phyloP scores from a whole-genome alignment of 257 asterid genomes.

The Capsicum baccatum region DNA sequence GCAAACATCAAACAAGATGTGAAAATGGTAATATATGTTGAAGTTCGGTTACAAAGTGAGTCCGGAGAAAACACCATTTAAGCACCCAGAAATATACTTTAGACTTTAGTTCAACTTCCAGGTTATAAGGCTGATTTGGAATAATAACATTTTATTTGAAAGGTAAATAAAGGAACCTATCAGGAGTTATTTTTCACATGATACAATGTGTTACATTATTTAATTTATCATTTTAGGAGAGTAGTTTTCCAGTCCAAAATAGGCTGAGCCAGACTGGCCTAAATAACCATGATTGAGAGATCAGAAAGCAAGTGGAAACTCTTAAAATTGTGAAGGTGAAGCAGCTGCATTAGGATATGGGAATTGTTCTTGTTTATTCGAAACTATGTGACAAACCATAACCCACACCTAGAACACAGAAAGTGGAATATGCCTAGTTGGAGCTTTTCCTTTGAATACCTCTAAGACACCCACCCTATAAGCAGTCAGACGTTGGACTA shows the following conservation, averaged over 20 bases:
- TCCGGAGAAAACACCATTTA: neutral
- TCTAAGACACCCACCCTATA: neutral
- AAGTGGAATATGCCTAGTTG: neutral
- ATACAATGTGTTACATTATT: neutral
- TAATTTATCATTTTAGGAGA: neutral
- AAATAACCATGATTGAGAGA: neutral
- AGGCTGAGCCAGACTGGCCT: neutral
- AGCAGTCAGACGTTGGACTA: neutral
- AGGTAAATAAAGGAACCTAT: neutral
- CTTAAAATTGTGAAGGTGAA: neutral
- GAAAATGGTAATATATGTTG: conserved; percentile 4
- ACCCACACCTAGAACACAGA: neutral
- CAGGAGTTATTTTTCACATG: conserved; percentile 11
- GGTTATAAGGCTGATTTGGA: neutral
- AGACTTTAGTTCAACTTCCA: neutral
- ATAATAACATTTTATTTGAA: neutral
- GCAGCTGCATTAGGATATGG: neutral
- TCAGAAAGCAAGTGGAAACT: conserved; percentile 9
- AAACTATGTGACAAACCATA: conserved; percentile 5
- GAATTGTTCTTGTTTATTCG: neutral
- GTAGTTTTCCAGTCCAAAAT: conserved; percentile 16
- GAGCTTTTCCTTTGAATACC: neutral
- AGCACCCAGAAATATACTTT: neutral
- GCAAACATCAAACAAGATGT: neutral
- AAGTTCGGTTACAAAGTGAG: conserved; percentile 6